phyloP scores from a whole-genome alignment of 2,329 filamentous ascomycete genomes.

The Zymoseptoria tritici region DNA sequence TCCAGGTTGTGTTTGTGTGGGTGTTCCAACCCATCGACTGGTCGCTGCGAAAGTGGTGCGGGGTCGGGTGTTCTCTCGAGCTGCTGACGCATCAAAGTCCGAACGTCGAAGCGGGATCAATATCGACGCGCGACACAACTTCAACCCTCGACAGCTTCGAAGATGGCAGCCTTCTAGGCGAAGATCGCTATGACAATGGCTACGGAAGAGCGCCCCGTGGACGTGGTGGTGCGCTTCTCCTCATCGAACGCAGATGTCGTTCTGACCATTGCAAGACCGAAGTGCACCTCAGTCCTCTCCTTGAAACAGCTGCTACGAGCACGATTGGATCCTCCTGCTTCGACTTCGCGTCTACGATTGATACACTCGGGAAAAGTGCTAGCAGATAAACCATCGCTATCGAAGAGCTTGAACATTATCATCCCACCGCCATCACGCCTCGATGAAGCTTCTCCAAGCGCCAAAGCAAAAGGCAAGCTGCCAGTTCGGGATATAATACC shows the following conservation, averaged over 20 bases:
- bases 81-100: background rate
- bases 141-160: background rate
- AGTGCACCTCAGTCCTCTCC: slow-evolving; percentile 63
- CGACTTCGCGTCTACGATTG: slow-evolving; percentile 68
- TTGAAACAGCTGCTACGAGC: slow-evolving; percentile 76
- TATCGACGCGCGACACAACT: background rate
- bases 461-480: slow-evolving; percentile 58
- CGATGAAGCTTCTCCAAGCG: slow-evolving; percentile 26
- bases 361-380: slow-evolving; percentile 87
- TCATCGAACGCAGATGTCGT: slow-evolving; percentile 74
- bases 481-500: slow-evolving; percentile 40
- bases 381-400: slow-evolving; percentile 62
- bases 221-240: slow-evolving; percentile 85
- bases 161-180: background rate
- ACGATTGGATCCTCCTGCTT: slow-evolving; percentile 55
- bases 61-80: background rate
- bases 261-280: slow-evolving; percentile 63
- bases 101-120: background rate
- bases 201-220: slow-evolving; percentile 36
- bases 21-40: background rate
- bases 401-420: slow-evolving; percentile 58
- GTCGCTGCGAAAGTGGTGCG: background rate
- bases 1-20: background rate
- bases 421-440: slow-evolving; percentile 41
- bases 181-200: background rate